Evolutionary conservation across 257 asterid species (phyloP).

Genomic region (Scutellaria galericulata): DNA sequence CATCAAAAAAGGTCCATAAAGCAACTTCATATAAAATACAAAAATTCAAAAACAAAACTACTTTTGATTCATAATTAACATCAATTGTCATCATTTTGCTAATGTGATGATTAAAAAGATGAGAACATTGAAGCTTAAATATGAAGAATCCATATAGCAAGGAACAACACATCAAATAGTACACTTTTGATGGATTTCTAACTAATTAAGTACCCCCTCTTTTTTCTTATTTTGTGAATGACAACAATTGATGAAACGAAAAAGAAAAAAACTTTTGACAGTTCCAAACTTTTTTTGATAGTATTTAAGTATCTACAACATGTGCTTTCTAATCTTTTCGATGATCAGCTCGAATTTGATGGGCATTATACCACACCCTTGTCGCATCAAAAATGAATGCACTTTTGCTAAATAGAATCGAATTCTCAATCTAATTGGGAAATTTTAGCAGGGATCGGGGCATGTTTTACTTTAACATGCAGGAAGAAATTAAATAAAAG

Average conservation of each 20-base stretch:
- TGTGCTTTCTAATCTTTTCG: slow-evolving; percentile 33
- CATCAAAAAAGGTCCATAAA: neutral
- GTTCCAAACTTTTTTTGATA: slow-evolving; percentile 29
- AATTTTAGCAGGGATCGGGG: slow-evolving; percentile 23
- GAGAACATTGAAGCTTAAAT: slow-evolving; percentile 40
- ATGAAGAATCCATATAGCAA: slow-evolving; percentile 42
- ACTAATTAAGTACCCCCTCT: slow-evolving; percentile 1
- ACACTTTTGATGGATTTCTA: slow-evolving; percentile 21
- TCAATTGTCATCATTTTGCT: neutral
- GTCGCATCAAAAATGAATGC: slow-evolving; percentile 28
- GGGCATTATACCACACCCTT: slow-evolving; percentile 28
- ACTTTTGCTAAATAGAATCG: slow-evolving; percentile 31
- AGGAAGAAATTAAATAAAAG: slow-evolving; percentile 1
- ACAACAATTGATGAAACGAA: neutral
- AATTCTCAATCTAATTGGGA: slow-evolving; percentile 33
- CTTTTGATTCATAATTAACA: neutral
- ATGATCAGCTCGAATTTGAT: slow-evolving; percentile 30
- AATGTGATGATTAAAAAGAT: neutral
- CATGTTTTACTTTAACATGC: slow-evolving; percentile 10
- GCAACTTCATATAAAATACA: neutral
- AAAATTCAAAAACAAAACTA: neutral
- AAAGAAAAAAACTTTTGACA: slow-evolving; percentile 18
- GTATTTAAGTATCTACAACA: slow-evolving; percentile 33
- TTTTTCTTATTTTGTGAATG: neutral
- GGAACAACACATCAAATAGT: slow-evolving; percentile 36